Conservation (phyloP, 1,139 yeast genomes). For the Petasospora fabianii region DNA sequence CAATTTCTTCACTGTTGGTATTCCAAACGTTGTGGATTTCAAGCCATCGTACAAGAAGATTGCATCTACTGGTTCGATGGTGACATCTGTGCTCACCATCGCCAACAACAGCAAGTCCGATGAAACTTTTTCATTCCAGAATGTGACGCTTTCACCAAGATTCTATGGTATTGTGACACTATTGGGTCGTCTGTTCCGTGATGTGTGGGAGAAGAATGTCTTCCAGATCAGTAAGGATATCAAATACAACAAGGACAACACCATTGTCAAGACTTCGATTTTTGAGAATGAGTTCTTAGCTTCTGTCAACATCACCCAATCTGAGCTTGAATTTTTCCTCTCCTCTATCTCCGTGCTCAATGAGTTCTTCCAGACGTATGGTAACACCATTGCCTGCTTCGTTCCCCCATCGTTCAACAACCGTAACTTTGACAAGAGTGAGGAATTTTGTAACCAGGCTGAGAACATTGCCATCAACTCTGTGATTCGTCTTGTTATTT, state of each 20-base stretch:
- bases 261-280: slow-evolving; percentile 27
- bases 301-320: slow-evolving; percentile 40
- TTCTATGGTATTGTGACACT: slow-evolving; percentile 88
- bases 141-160: slow-evolving; percentile 84
- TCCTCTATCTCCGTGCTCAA: slow-evolving; percentile 58
- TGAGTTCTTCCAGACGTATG: slow-evolving; percentile 52
- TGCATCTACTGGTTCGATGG: slow-evolving; percentile 8
- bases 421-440: slow-evolving; percentile 33
- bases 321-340: slow-evolving; percentile 59
- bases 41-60: slow-evolving; percentile 30
- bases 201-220: slow-evolving; percentile 72
- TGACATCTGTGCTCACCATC: slow-evolving; percentile 9
- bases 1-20: slow-evolving; percentile 36
- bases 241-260: slow-evolving; percentile 39
- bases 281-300: slow-evolving; percentile 27
- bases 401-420: slow-evolving; percentile 37
- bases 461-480: slow-evolving; percentile 89
- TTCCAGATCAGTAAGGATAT: slow-evolving; percentile 46
- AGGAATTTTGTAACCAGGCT: slow-evolving; percentile 78
- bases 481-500: slow-evolving; percentile 66
- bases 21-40: slow-evolving; percentile 36
- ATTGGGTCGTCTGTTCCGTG: slow-evolving; percentile 71
- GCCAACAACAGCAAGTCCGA: too few species aligned
- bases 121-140: slow-evolving; percentile 41
- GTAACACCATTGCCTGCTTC: slow-evolving; percentile 62